Conservation (phyloP, 768 basidiomycete genomes). For the Baorangia bicolor region DNA sequence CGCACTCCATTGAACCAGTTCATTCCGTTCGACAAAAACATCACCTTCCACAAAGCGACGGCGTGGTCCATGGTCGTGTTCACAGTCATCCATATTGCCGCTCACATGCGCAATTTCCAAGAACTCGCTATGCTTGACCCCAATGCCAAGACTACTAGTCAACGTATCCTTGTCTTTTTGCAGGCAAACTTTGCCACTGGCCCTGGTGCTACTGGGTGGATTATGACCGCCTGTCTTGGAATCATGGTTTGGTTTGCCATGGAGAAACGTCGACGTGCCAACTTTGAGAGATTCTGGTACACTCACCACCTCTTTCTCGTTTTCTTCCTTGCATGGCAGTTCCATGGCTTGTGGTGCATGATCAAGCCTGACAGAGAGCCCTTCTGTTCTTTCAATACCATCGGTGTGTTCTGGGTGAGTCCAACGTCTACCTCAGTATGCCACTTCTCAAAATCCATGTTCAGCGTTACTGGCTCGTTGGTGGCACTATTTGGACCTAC, state of each 20-base stretch:
- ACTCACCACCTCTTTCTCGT: conserved; percentile 85
- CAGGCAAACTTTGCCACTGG: conserved; percentile 78
- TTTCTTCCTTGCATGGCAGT: conserved; percentile 93
- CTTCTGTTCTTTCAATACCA: conserved; percentile 78
- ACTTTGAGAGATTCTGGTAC: conserved; percentile 92
- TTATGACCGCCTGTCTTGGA: conserved; percentile 73
- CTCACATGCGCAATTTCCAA: conserved; percentile 86
- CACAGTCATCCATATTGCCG: conserved; percentile 70
- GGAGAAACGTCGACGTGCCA: conserved; percentile 73
- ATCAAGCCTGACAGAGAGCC: conserved; percentile 88
- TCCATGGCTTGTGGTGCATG: conserved; percentile 98
- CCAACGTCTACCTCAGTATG: not conserved
- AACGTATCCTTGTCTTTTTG: conserved; percentile 70
- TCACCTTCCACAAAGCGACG: conserved; percentile 87
- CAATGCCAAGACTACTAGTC: conserved; percentile 49
- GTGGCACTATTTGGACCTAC: conserved; percentile 79
- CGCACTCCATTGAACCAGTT: conserved; percentile 80
- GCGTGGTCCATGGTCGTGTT: conserved; percentile 88
- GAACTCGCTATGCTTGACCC: conserved; percentile 59
- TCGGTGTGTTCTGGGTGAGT: conserved; percentile 95
- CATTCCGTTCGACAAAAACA: conserved; percentile 93
- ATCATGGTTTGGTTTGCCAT: conserved; percentile 84
- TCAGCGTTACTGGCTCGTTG: conserved; percentile 87
- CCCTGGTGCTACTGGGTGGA: conserved; percentile 83
- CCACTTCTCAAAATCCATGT: conserved; percentile 4